Evolutionary conservation across 169 alveolate species (phyloP), one percentile per base, ranked within the genome.

Genomic region (Plasmodium gaboni): DNA sequence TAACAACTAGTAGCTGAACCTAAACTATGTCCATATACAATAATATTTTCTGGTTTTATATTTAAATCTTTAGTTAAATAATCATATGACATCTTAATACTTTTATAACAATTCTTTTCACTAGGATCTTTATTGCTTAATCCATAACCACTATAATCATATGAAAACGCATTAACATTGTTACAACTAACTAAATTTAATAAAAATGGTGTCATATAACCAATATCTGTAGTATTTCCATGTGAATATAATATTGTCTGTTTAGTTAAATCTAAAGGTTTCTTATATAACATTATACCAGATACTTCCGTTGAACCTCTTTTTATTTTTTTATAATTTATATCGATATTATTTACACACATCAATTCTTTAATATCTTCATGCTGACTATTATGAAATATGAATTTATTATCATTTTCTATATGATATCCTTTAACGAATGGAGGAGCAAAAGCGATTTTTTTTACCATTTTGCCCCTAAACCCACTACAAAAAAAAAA

Each of bases 111-210:
- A 42, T 93, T 78, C 22, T 44, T 71, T 72, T 96, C 98, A 2
- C 96, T 83, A 8, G 97, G 93, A 9, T 64, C 44, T 4, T 98
- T 98, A 48, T 88, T 91, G 53, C 96, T 92, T 63, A 87, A 67
- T 26, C 99, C 99, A 89, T 97, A 97, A n/a, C 99, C 99, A 51
- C 97, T 89, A 93, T 97, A 97, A 59, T 97, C 99, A 80, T 96
- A 97, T 57, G 97, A 93, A 15, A 97, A 67, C n/a, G 96, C 73
- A 87, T 96, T 96, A 3, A 91, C 96, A 28, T 74, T 85, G 17
- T 80, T 86, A n/a, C 74, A 64, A n/a, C 26, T 9, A 55, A 95
- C 73, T 32, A 96, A 38, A 38, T 92, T 93, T 22, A 93, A 48
- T 65, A 73, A 91, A 38, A 74, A 38, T 85, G 78, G 90, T 22